These are phyloP conservation scores for Xylaria sp. DNA, from an alignment of 2,329 filamentous ascomycete genomes.

Conservation along the genomic window DNA sequence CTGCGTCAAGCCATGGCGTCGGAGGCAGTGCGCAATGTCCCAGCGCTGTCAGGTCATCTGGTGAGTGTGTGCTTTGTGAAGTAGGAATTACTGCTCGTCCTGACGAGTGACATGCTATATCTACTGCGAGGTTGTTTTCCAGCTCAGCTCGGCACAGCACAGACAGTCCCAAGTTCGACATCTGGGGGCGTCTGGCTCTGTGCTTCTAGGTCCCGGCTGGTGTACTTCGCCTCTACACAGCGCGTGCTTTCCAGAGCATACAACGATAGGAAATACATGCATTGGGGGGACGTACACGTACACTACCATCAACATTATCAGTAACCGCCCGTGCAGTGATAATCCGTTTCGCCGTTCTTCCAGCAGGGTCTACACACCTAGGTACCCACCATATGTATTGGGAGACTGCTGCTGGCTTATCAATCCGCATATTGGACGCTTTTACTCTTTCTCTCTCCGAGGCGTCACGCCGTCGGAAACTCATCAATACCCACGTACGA, in stretches of 20 bases:
- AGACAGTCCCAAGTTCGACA: background rate
- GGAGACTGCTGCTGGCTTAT: constrained; percentile 14
- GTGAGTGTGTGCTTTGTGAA: background rate
- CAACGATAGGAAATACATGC: background rate
- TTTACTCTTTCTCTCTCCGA: constrained; percentile 7
- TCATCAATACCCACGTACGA: background rate
- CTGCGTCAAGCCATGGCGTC: constrained; percentile 9
- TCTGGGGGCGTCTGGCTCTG: background rate
- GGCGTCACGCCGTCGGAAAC: constrained; percentile 9
- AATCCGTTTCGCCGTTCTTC: background rate
- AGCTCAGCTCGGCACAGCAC: background rate
- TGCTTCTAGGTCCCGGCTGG: background rate
- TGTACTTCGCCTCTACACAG: background rate
- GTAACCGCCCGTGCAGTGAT: constrained; percentile 8
- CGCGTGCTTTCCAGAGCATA: background rate
- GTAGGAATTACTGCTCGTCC: background rate
- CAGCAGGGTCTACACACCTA: constrained; percentile 2
- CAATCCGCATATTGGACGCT: background rate
- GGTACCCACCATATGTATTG: constrained; percentile 7
- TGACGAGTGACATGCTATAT: background rate
- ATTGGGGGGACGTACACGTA: background rate
- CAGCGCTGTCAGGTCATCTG: background rate
- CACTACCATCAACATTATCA: background rate
- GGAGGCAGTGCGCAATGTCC: background rate
- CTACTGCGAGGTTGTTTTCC: background rate